phyloP scores from a whole-genome alignment of 2,329 filamentous ascomycete genomes.

The Cercospora berteroae region DNA sequence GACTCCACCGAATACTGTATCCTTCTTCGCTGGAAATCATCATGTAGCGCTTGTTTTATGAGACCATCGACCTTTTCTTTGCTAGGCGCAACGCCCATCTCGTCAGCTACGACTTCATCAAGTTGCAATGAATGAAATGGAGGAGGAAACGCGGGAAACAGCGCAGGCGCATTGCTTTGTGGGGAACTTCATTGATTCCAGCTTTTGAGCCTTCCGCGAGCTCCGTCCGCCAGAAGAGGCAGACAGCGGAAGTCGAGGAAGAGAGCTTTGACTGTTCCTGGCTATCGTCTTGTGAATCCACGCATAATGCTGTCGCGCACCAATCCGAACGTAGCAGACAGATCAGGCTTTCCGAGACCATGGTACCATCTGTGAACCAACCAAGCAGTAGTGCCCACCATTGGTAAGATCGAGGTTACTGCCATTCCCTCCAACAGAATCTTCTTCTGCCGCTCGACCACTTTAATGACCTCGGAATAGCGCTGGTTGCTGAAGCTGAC shows the following conservation, averaged over 20 bases:
- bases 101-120: not conserved
- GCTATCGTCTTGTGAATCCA: conserved; percentile 13
- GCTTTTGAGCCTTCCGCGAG: not conserved
- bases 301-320: conserved; percentile 16
- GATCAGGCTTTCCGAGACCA: conserved; percentile 15
- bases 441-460: conserved; percentile 66
- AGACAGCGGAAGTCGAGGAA: not conserved
- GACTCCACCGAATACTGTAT: not conserved
- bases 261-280: conserved; percentile 3
- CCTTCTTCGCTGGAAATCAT: not conserved
- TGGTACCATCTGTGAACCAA: conserved; percentile 31
- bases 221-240: not conserved
- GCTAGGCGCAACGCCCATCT: conserved; percentile 1
- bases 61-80: not conserved
- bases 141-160: not conserved
- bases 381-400: conserved; percentile 30
- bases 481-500: conserved; percentile 92
- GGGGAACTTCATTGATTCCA: not conserved
- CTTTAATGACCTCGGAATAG: conserved; percentile 76
- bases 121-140: not conserved
- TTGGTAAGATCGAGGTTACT: conserved; percentile 46
- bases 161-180: not conserved
- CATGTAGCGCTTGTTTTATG: not conserved
- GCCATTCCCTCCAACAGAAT: conserved; percentile 42
- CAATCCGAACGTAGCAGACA: conserved; percentile 18